Evolutionary conservation across 176 grass and related monocot genomes (phyloP).

Genomic region (Lolium multiflorum): DNA sequence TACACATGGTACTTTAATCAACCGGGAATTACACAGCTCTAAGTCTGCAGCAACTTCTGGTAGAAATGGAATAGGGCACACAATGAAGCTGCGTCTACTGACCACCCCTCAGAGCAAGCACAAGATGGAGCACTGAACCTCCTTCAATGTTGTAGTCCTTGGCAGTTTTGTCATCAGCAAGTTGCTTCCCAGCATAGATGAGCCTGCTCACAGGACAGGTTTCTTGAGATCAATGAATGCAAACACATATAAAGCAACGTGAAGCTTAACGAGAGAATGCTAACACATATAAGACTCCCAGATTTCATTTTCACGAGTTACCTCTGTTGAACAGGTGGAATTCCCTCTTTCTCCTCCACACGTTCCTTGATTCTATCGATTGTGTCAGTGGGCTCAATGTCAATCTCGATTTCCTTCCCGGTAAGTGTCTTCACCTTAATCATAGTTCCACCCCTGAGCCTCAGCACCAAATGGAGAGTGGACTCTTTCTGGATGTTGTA

Average conservation of each 20-base stretch:
- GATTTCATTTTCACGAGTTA: conserved; percentile 18
- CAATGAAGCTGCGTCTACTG: conserved; percentile 31
- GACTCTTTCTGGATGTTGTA: conserved; percentile 98
- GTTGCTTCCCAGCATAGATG: conserved; percentile 96
- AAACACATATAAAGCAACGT: background rate
- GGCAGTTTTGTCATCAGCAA: conserved; percentile 90
- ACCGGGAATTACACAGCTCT: background rate
- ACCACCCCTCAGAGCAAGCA: conserved; percentile 89
- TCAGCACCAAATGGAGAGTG: conserved; percentile 75
- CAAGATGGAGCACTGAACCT: conserved; percentile 90
- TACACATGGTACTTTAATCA: conserved; percentile 38
- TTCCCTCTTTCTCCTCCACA: conserved; percentile 91
- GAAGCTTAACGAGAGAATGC: background rate
- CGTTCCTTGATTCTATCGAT: conserved; percentile 84
- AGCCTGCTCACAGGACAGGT: conserved; percentile 46
- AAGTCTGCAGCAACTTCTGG: conserved; percentile 15
- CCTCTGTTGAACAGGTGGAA: conserved; percentile 90
- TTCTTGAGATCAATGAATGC: background rate
- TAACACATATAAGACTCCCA: background rate
- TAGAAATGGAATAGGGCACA: background rate
- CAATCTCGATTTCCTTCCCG: conserved; percentile 84
- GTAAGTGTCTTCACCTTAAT: conserved; percentile 93
- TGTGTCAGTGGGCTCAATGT: conserved; percentile 78
- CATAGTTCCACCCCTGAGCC: conserved; percentile 84
- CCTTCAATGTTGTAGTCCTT: conserved; percentile 99